Percentiles rank a stretch among this genome's conserved stretches.
Evolutionary conservation across 257 asterid species (phyloP).

Genomic region (Nicotiana otophora): DNA sequence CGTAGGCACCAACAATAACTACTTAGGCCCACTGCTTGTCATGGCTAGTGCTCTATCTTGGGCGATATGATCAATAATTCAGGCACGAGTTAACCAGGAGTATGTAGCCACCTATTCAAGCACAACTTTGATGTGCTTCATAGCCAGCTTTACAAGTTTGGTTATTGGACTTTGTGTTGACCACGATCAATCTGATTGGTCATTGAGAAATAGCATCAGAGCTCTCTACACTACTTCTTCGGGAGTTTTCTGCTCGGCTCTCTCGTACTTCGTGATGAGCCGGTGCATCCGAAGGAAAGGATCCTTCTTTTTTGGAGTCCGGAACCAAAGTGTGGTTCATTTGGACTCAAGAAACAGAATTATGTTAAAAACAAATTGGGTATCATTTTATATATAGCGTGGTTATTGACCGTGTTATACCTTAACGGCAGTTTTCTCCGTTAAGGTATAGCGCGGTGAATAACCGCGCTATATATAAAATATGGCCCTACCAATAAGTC

Average conservation of each 20-base stretch:
- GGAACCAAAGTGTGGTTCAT: no score
- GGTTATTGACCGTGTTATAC: no score
- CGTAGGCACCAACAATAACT: not conserved
- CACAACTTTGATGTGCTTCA: not conserved
- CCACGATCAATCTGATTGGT: not conserved
- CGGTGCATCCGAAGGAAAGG: not conserved
- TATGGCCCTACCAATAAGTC: no score
- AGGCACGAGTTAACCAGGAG: not conserved
- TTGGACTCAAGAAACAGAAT: no score
- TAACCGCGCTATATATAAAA: no score
- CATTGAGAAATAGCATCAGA: not conserved
- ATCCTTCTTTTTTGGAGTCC: no score
- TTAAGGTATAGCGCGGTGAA: no score
- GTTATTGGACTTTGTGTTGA: not conserved
- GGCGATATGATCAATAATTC: not conserved
- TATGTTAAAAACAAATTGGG: no score
- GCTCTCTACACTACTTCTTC: not conserved
- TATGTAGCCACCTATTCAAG: not conserved
- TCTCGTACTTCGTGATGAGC: not conserved
- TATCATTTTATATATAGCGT: no score
- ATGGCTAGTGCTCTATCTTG: not conserved
- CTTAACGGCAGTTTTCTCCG: no score
- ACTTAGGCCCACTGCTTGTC: not conserved
- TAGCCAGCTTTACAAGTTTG: not conserved
- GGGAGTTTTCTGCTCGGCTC: not conserved